A percentile compares a stretch with the other conserved stretches of the same genome.
These are phyloP conservation scores for Suillus discolor DNA, from an alignment of 768 basidiomycete genomes.

Conservation along the genomic window DNA sequence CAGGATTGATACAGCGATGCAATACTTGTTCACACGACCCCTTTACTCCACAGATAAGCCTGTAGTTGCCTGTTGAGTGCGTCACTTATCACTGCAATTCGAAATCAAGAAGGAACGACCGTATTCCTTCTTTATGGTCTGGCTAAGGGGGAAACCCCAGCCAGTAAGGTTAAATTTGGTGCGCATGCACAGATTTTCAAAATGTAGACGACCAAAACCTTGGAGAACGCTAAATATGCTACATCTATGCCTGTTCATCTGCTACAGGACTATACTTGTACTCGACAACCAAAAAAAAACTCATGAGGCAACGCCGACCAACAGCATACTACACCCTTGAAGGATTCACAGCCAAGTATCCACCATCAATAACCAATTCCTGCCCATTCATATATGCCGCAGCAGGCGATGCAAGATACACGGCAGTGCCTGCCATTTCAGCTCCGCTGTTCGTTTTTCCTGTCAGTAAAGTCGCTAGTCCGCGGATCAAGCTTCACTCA, in stretches of 20 bases:
- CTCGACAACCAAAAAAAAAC: neutral
- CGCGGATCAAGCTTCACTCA: constrained; percentile 38
- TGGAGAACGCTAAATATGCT: neutral
- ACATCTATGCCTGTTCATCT: neutral
- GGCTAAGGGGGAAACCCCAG: neutral
- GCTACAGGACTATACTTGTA: neutral
- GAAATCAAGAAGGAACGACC: constrained; percentile 9
- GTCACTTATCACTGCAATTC: neutral
- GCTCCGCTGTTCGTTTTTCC: constrained; percentile 45
- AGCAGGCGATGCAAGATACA: constrained; percentile 74
- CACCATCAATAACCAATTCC: constrained; percentile 77
- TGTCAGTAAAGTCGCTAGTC: constrained; percentile 10
- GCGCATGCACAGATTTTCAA: neutral
- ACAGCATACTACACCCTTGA: constrained; percentile 37
- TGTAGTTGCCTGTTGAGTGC: neutral
- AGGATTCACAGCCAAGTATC: constrained; percentile 75
- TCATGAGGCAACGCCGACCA: neutral
- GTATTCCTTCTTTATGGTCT: neutral
- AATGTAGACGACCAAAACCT: neutral
- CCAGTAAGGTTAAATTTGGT: neutral
- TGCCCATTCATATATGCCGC: constrained; percentile 80
- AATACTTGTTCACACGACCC: neutral
- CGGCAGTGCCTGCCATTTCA: constrained; percentile 77
- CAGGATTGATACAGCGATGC: neutral
- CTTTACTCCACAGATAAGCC: neutral